Conservation (phyloP, 1,284 basidiomycete genomes). For the Boletus smithii region DNA sequence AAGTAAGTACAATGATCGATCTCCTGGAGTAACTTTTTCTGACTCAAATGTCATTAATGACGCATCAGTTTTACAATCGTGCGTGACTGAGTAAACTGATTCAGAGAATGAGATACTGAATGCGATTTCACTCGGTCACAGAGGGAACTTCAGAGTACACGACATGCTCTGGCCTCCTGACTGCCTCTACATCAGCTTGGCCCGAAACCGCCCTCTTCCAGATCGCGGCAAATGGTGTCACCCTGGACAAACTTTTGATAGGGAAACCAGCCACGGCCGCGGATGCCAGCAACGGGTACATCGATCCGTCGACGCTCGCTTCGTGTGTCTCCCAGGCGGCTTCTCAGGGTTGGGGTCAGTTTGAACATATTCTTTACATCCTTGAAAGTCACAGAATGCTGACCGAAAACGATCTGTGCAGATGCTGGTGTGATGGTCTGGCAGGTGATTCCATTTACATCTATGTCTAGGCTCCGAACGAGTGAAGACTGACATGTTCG, state of each 20-base stretch:
- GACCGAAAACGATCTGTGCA: slow-evolving; percentile 18
- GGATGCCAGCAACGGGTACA: slow-evolving; percentile 46
- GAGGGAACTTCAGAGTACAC: slow-evolving; percentile 48
- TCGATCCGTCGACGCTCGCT: slow-evolving; percentile 1
- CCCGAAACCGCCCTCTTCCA: slow-evolving; percentile 53
- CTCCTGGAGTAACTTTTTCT: neutral
- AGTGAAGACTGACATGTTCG: slow-evolving; percentile 32
- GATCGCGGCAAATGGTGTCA: slow-evolving; percentile 54
- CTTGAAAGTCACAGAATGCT: neutral
- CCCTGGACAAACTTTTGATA: slow-evolving; percentile 52
- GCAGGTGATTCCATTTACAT: slow-evolving; percentile 23
- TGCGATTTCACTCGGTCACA: slow-evolving; percentile 15
- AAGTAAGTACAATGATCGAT: slow-evolving; percentile 29
- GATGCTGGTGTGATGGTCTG: slow-evolving; percentile 52
- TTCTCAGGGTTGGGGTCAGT: slow-evolving; percentile 11
- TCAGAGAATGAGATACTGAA: neutral
- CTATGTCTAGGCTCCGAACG: too few species aligned
- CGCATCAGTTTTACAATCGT: slow-evolving; percentile 63
- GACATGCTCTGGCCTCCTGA: slow-evolving; percentile 43
- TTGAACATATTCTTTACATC: neutral
- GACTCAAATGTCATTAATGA: neutral
- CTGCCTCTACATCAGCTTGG: slow-evolving; percentile 40
- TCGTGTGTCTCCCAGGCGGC: slow-evolving; percentile 6
- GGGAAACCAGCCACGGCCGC: slow-evolving; percentile 55
- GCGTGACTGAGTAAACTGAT: slow-evolving; percentile 14